Conservation (phyloP, 2,329 filamentous ascomycete genomes). For the Davidsoniella eucalypti region DNA sequence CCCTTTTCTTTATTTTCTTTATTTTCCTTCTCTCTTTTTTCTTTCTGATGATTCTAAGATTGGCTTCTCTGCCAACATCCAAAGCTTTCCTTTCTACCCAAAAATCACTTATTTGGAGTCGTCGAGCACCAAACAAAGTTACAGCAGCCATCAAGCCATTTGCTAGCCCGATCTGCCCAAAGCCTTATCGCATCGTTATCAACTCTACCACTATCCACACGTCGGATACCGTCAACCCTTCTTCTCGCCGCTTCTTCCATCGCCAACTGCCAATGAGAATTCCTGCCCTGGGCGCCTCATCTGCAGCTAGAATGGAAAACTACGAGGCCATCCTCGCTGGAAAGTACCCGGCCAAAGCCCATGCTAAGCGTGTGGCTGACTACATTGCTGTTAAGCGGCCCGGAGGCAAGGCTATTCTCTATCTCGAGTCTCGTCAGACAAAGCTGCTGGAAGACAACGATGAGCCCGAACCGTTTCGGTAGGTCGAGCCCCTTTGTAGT, state of each 20-base stretch:
- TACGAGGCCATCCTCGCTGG: conserved; percentile 36
- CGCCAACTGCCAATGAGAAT: conserved; percentile 3
- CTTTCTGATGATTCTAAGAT: no score
- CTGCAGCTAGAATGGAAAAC: conserved; percentile 11
- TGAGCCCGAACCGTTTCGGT: conserved; percentile 65
- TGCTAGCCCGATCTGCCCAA: no score
- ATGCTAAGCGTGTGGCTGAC: conserved; percentile 69
- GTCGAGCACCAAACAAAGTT: no score
- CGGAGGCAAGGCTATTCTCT: conserved; percentile 53
- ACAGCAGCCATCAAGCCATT: no score
- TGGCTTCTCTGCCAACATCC: no score
- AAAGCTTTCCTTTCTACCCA: no score
- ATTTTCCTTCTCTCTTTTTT: no score
- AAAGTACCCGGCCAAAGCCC: conserved; percentile 71
- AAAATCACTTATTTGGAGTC: no score
- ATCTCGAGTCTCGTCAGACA: conserved; percentile 72
- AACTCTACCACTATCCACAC: no score
- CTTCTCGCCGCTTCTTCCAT: neutral
- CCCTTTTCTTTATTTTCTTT: no score
- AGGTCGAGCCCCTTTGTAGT: conserved; percentile 14
- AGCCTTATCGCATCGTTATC: no score
- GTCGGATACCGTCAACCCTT: no score
- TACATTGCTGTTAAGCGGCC: conserved; percentile 54
- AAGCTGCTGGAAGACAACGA: conserved; percentile 82
- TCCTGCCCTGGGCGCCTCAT: neutral